phyloP scores from a whole-genome alignment of 2,329 filamentous ascomycete species.

The Penicillium sp. region DNA sequence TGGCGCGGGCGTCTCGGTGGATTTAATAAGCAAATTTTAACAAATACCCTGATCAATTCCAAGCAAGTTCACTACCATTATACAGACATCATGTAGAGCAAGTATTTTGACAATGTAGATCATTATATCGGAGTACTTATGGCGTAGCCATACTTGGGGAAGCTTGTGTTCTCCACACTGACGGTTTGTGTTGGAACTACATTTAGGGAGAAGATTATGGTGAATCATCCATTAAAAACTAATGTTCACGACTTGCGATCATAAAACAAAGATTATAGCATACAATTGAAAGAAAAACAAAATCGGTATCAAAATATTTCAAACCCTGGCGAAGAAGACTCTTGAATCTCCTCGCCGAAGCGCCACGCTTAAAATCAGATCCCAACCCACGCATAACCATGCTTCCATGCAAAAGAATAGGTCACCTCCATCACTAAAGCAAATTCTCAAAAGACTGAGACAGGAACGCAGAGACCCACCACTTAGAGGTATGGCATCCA shows the following conservation, averaged over 20 bases:
- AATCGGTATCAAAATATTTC: constrained; percentile 22
- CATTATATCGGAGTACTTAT: neutral
- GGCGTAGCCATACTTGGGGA: neutral
- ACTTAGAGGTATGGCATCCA: constrained; percentile 93
- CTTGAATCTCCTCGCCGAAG: constrained; percentile 14
- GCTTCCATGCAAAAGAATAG: constrained; percentile 12
- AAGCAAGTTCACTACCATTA: neutral
- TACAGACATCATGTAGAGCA: neutral
- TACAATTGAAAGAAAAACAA: constrained; percentile 13
- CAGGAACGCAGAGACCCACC: constrained; percentile 15
- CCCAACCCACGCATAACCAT: constrained; percentile 12
- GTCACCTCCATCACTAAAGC: neutral
- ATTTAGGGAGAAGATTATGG: neutral
- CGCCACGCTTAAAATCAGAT: constrained; percentile 27
- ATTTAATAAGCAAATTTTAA: neutral
- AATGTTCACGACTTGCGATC: neutral
- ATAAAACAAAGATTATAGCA: constrained; percentile 15
- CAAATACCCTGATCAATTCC: neutral
- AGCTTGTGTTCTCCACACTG: neutral
- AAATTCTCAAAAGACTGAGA: constrained; percentile 10
- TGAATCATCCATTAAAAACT: neutral
- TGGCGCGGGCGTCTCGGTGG: constrained; percentile 16
- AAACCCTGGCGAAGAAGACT: constrained; percentile 6
- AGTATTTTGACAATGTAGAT: neutral
- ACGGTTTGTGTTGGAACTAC: neutral